A percentile compares a stretch with the other conserved stretches of the same genome.
These are phyloP conservation scores for Syzygium jambos DNA, from an alignment of 345 rosid species.

Conservation along the genomic window DNA sequence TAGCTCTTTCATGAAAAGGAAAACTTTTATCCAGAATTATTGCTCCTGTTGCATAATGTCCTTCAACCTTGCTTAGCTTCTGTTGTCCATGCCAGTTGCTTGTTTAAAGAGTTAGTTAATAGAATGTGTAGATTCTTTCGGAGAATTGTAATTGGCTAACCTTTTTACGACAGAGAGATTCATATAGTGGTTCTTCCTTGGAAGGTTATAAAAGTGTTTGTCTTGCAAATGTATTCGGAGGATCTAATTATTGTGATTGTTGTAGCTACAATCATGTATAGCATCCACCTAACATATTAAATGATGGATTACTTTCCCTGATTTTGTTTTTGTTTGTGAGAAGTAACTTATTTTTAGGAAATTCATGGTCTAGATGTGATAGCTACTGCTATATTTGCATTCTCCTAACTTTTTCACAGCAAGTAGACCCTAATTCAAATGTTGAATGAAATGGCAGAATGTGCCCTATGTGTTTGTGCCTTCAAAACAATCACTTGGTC, in stretches of 20 bases:
- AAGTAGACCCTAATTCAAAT: background rate
- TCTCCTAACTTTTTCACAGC: background rate
- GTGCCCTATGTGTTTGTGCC: conserved; percentile 98
- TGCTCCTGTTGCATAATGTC: background rate
- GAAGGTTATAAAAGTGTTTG: background rate
- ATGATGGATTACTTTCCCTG: background rate
- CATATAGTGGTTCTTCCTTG: background rate
- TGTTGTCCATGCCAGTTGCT: background rate
- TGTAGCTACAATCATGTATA: background rate
- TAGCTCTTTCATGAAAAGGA: background rate
- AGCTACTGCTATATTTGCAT: background rate
- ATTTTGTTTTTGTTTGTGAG: background rate
- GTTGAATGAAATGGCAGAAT: conserved; percentile 42
- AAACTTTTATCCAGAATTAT: background rate
- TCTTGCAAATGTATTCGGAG: background rate
- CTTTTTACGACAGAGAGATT: background rate
- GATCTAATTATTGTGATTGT: background rate
- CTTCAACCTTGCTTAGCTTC: background rate
- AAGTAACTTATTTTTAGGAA: background rate
- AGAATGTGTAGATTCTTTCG: background rate
- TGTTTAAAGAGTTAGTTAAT: background rate
- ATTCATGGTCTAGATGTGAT: background rate
- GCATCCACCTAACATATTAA: background rate
- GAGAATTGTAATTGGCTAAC: background rate
- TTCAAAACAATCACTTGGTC: conserved; percentile 90